Conservation (phyloP, 768 basidiomycete species). For the Boletus pseudo-olivaceus region DNA sequence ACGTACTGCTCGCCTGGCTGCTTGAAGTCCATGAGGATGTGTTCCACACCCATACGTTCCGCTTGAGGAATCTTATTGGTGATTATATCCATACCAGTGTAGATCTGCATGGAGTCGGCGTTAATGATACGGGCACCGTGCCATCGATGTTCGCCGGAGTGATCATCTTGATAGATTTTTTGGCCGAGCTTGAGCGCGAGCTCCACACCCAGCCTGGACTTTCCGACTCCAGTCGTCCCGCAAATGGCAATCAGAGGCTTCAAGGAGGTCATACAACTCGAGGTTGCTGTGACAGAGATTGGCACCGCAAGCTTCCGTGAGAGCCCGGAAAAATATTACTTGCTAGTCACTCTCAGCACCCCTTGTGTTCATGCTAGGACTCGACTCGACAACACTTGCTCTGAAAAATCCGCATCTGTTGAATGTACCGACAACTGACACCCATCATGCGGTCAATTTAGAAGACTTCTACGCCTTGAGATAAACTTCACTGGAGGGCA, state of each 20-base stretch:
- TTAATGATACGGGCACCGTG: conserved; percentile 79
- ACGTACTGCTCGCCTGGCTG: conserved; percentile 83
- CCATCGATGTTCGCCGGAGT: conserved; percentile 38
- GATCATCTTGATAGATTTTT: conserved; percentile 14
- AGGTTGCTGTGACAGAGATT: background rate
- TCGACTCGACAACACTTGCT: background rate
- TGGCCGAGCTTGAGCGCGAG: conserved; percentile 63
- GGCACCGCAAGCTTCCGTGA: background rate
- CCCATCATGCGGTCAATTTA: background rate
- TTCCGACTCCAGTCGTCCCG: conserved; percentile 95
- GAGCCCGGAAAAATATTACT: background rate
- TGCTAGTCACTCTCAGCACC: background rate
- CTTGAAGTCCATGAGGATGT: conserved; percentile 88
- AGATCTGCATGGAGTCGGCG: conserved; percentile 97
- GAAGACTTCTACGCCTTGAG: background rate
- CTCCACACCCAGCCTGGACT: conserved; percentile 88
- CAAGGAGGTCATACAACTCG: conserved; percentile 33
- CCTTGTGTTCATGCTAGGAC: background rate
- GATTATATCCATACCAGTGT: conserved; percentile 84
- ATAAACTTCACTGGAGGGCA: no score
- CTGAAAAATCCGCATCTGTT: background rate
- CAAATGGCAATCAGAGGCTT: conserved; percentile 80
- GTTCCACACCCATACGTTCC: conserved; percentile 79
- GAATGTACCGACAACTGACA: background rate
- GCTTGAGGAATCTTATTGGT: conserved; percentile 86